These are phyloP conservation scores for Ogataea sp. DNA, from an alignment of 805 yeast genomes.

Conservation along the genomic window DNA sequence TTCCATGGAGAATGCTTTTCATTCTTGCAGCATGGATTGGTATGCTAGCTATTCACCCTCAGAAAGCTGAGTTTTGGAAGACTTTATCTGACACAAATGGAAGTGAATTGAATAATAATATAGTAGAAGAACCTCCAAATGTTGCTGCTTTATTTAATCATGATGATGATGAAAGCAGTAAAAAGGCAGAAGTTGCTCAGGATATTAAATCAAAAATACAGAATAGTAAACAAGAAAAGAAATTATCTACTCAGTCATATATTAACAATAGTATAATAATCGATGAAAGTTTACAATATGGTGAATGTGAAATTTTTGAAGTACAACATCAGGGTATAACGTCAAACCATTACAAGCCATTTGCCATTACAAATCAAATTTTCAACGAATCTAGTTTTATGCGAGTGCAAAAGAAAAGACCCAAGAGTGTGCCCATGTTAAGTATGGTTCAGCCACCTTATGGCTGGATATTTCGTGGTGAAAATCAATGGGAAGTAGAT, in stretches of 20 bases:
- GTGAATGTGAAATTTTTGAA: conserved; percentile 71
- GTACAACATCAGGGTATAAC: conserved; percentile 58
- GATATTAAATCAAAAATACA: too few relatives aligned
- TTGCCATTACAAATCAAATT: conserved; percentile 43
- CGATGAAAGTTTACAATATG: conserved; percentile 56
- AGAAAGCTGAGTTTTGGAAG: conserved; percentile 13
- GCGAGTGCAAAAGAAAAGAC: conserved; percentile 44
- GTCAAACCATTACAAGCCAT: conserved; percentile 53
- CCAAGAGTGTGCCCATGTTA: conserved; percentile 53
- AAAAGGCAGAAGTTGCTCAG: neutral
- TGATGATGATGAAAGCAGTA: neutral
- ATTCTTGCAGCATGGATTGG: conserved; percentile 51
- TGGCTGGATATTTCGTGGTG: conserved; percentile 64
- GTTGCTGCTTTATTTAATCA: neutral
- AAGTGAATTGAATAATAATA: neutral
- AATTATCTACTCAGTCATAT: conserved; percentile 18
- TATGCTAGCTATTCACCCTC: conserved; percentile 54
- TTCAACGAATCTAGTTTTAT: conserved; percentile 43
- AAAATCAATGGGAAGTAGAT: conserved; percentile 62
- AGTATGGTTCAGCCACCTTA: conserved; percentile 55
- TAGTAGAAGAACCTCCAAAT: neutral
- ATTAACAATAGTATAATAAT: conserved; percentile 36
- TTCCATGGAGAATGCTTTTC: conserved; percentile 59
- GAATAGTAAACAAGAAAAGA: conserved; percentile 24
- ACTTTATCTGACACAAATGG: neutral